phyloP scores from a whole-genome alignment of 2,329 filamentous ascomycete genomes.

The Colletotrichum higginsianum region DNA sequence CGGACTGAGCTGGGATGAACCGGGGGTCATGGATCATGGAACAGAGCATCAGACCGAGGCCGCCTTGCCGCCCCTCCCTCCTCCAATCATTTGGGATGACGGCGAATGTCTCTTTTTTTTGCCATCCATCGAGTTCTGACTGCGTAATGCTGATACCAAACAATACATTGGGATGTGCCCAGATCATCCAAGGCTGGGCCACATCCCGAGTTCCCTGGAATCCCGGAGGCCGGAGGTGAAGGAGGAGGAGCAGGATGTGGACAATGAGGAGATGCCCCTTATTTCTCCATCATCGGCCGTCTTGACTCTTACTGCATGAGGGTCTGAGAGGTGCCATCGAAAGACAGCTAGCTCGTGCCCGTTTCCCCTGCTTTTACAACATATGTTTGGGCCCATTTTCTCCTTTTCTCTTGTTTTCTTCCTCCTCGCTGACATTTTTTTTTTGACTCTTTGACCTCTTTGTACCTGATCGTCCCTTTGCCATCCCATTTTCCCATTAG shows the following conservation, averaged over 20 bases:
- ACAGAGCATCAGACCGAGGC: slow-evolving; percentile 10
- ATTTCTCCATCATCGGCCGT: neutral
- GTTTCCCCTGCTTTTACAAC: neutral
- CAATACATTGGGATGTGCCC: slow-evolving; percentile 16
- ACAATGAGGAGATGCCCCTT: slow-evolving; percentile 1
- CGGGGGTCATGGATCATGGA: slow-evolving; percentile 9
- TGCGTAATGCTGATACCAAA: no score
- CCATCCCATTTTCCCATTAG: neutral
- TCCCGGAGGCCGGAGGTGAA: neutral
- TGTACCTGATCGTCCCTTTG: slow-evolving; percentile 2
- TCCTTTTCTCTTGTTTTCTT: neutral
- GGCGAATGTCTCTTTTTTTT: neutral
- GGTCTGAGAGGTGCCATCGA: slow-evolving; percentile 31
- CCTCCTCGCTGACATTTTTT: no score
- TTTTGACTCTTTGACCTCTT: slow-evolving; percentile 1
- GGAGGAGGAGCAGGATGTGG: no score
- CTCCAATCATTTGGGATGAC: slow-evolving; percentile 18
- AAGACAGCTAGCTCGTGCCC: slow-evolving; percentile 14
- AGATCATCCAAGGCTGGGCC: slow-evolving; percentile 24
- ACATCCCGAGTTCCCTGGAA: slow-evolving; percentile 27
- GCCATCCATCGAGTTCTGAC: neutral
- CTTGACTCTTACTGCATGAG: slow-evolving; percentile 4
- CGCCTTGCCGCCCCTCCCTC: slow-evolving; percentile 19
- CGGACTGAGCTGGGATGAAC: slow-evolving; percentile 21
- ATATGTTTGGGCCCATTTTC: neutral